Base-by-base conservation (phyloP, 768 basidiomycete species). In the Mycena pura region DNA sequence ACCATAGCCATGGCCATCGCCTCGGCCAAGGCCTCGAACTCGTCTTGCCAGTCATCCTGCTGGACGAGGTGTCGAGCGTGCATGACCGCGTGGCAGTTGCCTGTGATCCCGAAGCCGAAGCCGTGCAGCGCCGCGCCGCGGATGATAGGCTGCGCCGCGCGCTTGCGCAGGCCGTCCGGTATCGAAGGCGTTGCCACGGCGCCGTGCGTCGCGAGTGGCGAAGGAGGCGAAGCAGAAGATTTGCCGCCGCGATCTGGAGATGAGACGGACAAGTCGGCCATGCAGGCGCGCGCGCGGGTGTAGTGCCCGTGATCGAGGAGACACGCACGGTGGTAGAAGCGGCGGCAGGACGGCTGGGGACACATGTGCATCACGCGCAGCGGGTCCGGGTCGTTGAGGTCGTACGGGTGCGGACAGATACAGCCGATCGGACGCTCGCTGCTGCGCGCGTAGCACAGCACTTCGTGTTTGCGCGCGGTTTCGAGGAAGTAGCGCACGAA, bases 111-210 rank as follows among this genome's bases (percentile, higher is more conserved):
- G 0, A 65, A 25, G 13, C 6, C n/a, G 22, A 22, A 44, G 13
- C 6, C n/a, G 22, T 21, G 49, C 8, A 65, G 59, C 8, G 48
- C 53, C 9, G 58, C 63, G 13, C 64, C 60, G 25, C 64, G 59
- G 13, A 65, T 55, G 21, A 65, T 60, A 3, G 64, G 64, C 29
- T 61, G 64, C 2, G 38, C 43, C 5, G 64, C 64, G 50, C 61
- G 59, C 6, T 15, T n/a, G 8, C 61, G 40, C 15, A 62, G 49
- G 14, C 31, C 7, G 3, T 43, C 44, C 14, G 59, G 43, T 21
- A 49, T 11, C 17, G 29, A 15, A 29, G 46, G 2, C 9, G 6
- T 34, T 5, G 13, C n/a, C 14, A 43, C 9, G 25, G 15, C 17
- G 25, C 7, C 10, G 7, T 22, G 22, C 11, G 8, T 25, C 44